phyloP scores from a whole-genome alignment of 495 filamentous ascomycete genomes.

The Aspergillus sclerotiicarbonarius region DNA sequence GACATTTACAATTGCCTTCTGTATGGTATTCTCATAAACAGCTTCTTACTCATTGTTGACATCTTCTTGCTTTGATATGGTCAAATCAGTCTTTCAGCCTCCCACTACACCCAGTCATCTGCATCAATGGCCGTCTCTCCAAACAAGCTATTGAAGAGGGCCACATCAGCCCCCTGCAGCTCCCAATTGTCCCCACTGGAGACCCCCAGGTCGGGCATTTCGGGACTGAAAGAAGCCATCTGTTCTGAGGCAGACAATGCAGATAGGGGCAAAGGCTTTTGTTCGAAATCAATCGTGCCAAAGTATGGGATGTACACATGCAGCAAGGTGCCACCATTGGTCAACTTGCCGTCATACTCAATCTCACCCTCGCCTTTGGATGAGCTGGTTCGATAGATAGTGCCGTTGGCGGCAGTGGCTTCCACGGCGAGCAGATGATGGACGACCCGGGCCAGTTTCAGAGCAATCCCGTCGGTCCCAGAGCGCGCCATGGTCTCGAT shows the following conservation, averaged over 20 bases:
- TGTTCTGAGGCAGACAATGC: too few species aligned
- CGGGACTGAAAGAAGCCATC: too few species aligned
- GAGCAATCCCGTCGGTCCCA: constrained; percentile 20
- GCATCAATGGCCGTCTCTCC: constrained; percentile 13
- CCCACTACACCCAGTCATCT: neutral
- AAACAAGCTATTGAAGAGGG: constrained; percentile 33
- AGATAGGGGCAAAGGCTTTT: neutral
- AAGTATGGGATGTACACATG: constrained; percentile 40
- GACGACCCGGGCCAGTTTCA: constrained; percentile 38
- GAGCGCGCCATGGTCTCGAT: constrained; percentile 28
- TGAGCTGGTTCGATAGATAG: constrained; percentile 22
- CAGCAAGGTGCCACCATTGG: constrained; percentile 14
- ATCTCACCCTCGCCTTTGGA: constrained; percentile 12
- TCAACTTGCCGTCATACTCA: constrained; percentile 12
- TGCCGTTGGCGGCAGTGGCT: constrained; percentile 20
- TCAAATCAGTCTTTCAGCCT: neutral
- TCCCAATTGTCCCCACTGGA: constrained; percentile 19
- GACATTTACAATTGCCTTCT: too few species aligned
- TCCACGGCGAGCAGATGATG: constrained; percentile 29
- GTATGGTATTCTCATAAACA: too few species aligned
- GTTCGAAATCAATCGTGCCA: constrained; percentile 34
- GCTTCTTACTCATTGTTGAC: too few species aligned
- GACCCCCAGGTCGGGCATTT: too few species aligned
- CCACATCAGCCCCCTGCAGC: constrained; percentile 28
- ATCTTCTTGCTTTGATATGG: too few species aligned